Evolutionary conservation across 2,329 filamentous ascomycete genomes (phyloP).

Genomic region (Colletotrichum liriopes): DNA sequence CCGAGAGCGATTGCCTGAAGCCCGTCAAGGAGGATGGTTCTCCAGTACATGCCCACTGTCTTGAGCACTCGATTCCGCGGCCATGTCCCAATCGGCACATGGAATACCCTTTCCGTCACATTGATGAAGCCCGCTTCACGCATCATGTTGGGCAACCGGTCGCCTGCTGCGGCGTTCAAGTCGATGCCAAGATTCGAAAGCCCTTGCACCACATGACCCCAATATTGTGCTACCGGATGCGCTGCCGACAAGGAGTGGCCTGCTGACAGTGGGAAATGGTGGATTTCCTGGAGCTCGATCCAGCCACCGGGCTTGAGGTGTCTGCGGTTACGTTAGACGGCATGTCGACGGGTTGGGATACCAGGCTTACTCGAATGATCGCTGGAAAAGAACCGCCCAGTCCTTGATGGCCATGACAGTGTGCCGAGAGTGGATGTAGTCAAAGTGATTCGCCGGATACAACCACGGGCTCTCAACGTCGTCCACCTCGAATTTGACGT

Average conservation of each 20-base stretch:
- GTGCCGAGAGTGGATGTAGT: slow-evolving; percentile 74
- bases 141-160: slow-evolving; percentile 61
- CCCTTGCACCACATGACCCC: slow-evolving; percentile 61
- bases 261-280: slow-evolving; percentile 64
- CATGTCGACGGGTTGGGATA: background rate
- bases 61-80: slow-evolving; percentile 67
- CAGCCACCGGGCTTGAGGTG: slow-evolving; percentile 69
- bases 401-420: slow-evolving; percentile 70
- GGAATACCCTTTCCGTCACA: slow-evolving; percentile 64
- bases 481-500: slow-evolving; percentile 70
- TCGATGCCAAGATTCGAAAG: slow-evolving; percentile 63
- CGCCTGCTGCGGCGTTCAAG: slow-evolving; percentile 60
- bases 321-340: slow-evolving; percentile 47
- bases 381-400: slow-evolving; percentile 66
- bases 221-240: slow-evolving; percentile 63
- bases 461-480: slow-evolving; percentile 72
- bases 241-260: slow-evolving; percentile 56
- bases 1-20: slow-evolving; percentile 67
- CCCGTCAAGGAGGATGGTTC: slow-evolving; percentile 65
- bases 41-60: slow-evolving; percentile 67
- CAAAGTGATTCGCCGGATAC: slow-evolving; percentile 68
- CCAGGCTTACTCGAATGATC: slow-evolving; percentile 61
- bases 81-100: slow-evolving; percentile 70
- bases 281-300: slow-evolving; percentile 70
- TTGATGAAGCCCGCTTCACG: slow-evolving; percentile 67